Conservation (phyloP, 2,329 filamentous ascomycete species). For the Alternaria infectoria region DNA sequence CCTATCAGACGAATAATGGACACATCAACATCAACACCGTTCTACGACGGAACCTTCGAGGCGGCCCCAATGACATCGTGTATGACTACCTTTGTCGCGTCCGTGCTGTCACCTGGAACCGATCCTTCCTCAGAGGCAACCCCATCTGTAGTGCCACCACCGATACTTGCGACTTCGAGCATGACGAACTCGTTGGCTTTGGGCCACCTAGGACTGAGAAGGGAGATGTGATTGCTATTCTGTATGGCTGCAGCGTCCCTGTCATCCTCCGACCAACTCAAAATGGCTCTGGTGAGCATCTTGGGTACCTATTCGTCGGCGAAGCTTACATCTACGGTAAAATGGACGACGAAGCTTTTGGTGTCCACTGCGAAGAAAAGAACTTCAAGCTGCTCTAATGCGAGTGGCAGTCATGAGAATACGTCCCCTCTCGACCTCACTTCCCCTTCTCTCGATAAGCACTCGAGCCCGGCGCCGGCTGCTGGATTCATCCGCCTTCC, state of each 20-base stretch:
- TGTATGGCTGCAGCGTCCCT: background rate
- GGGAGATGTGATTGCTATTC: background rate
- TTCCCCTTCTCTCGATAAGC: background rate
- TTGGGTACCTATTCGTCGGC: background rate
- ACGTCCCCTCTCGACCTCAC: background rate
- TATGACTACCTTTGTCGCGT: background rate
- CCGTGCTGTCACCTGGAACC: background rate
- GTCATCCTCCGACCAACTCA: background rate
- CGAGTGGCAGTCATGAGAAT: background rate
- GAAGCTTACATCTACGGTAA: background rate
- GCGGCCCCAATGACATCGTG: background rate
- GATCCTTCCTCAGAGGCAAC: background rate
- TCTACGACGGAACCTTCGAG: background rate
- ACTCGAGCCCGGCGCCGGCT: background rate
- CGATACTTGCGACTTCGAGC: background rate
- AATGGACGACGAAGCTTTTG: background rate
- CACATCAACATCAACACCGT: background rate
- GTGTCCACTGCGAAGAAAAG: background rate
- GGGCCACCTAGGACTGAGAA: background rate
- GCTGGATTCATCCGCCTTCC: background rate
- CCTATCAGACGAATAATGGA: background rate
- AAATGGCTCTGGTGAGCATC: background rate
- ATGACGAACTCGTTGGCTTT: background rate
- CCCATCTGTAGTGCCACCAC: background rate
- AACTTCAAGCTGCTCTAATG: background rate